Base-by-base conservation (phyloP, 2,329 filamentous ascomycete genomes). In the Claviceps sp. region DNA sequence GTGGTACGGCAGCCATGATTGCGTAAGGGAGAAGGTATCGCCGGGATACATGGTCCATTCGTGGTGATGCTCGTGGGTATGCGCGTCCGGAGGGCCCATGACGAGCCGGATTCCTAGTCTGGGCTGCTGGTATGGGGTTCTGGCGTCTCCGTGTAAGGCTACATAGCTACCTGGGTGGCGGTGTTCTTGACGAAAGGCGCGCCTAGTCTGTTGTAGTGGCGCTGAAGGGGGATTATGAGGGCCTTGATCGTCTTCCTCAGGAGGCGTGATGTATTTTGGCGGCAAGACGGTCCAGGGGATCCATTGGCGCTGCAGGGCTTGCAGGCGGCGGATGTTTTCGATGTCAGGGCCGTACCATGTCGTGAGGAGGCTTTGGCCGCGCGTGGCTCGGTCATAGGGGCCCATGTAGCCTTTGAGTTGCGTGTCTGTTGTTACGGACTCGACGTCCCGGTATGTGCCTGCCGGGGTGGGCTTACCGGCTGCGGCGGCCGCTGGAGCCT, bases 261-360 rank as follows among this genome's bases (percentile, higher is more conserved):
- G 4, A 5, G 26, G 59, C 2, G 60, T 56, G 6, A 60, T 56
- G n/a, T 60, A 47, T 53, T 62, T 66, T 2, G 66, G 64, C 22
- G 72, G 72, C 46, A 74, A 58, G 8, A 72, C 65, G 3, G 67
- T 65, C 59, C 65, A 70, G 45, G 62, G 57, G 26, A 62, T 60
- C 70, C 71, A 75, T n/a, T 67, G 68, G 47, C 66, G 64, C 34
- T 72, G 59, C 58, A 73, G 60, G 30, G 61, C 62, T 59, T 68
- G 65, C 26, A 66, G 62, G 46, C 65, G 61, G 40, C 59, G 62
- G 52, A 73, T 59, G 7, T 63, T 60, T 7, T 64, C 58, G 30
- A 61, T 59, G 24, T 66, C 64, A 0, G 71, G 67, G 1, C 72
- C 72, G 56, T 72, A 75, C 65, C 72, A 69, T 37, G 66, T 61